Conservation (phyloP, 2,329 filamentous ascomycete genomes). For the Knufia fluminis region DNA sequence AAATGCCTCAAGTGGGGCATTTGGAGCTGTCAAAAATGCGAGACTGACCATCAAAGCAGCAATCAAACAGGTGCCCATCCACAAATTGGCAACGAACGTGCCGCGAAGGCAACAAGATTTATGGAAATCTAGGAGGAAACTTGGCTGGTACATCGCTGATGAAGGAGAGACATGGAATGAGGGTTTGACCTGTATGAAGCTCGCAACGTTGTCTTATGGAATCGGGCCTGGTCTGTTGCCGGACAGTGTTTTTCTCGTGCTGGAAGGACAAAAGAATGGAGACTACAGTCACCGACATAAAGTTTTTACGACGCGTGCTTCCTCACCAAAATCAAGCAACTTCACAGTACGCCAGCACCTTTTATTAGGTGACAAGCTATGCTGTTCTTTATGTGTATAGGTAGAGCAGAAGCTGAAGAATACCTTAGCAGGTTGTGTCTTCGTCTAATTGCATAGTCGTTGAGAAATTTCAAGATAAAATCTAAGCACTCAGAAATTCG, state of each 20-base stretch:
- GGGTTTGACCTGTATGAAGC: constrained; percentile 1
- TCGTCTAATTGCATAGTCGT: too few species aligned
- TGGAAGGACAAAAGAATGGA: too few species aligned
- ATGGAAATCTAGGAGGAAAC: not conserved
- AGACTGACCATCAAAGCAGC: not conserved
- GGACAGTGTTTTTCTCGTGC: not conserved
- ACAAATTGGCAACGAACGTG: not conserved
- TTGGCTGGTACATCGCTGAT: not conserved
- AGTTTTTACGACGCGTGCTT: too few species aligned
- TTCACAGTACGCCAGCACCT: too few species aligned
- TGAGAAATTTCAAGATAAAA: too few species aligned
- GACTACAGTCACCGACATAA: too few species aligned
- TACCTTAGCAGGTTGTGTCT: too few species aligned
- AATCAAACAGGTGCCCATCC: not conserved
- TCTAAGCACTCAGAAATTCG: too few species aligned
- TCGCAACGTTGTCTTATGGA: not conserved
- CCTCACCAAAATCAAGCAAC: too few species aligned
- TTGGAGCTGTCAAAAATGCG: not conserved
- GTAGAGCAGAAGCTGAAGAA: too few species aligned
- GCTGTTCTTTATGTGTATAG: too few species aligned
- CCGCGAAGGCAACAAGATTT: not conserved
- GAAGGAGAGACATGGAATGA: not conserved
- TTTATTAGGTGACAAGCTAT: too few species aligned
- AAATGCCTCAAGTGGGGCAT: not conserved
- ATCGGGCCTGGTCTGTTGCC: not conserved